phyloP scores from a whole-genome alignment of 768 basidiomycete genomes.

The Mycena pura region DNA sequence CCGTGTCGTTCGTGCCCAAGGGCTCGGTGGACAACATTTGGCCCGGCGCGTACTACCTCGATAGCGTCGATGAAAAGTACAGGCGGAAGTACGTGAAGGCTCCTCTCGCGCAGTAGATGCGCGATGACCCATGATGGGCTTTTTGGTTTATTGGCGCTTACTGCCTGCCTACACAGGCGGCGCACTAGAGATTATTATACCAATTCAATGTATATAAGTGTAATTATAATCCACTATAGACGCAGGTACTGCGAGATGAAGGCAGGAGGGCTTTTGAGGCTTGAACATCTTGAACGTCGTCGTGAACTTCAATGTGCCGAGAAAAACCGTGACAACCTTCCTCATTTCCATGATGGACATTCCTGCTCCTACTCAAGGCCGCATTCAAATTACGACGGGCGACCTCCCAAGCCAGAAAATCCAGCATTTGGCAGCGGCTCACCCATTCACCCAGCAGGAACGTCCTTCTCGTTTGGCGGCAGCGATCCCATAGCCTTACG shows the following conservation, averaged over 20 bases:
- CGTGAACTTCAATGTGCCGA: no score
- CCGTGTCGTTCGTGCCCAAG: constrained; percentile 80
- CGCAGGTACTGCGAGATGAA: no score
- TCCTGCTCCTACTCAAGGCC: background rate
- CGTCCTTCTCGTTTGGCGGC: constrained; percentile 16
- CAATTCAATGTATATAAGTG: no score
- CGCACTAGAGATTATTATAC: no score
- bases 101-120: constrained; percentile 7
- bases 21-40: constrained; percentile 93
- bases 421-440: constrained; percentile 36
- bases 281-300: no score
- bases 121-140: no score
- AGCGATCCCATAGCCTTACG: background rate
- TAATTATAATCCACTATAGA: no score
- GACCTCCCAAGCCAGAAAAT: constrained; percentile 20
- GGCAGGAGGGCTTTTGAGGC: no score
- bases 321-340: no score
- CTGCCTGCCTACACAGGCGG: no score
- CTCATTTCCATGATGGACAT: constrained; percentile 13
- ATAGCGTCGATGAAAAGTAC: constrained; percentile 88
- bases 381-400: constrained; percentile 23
- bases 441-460: constrained; percentile 55
- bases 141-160: no score
- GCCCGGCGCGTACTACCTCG: constrained; percentile 94
- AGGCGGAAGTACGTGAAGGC: constrained; percentile 78